These are phyloP conservation scores for Eucalyptus tenuipes DNA, from an alignment of 345 rosid species.

Conservation along the genomic window DNA sequence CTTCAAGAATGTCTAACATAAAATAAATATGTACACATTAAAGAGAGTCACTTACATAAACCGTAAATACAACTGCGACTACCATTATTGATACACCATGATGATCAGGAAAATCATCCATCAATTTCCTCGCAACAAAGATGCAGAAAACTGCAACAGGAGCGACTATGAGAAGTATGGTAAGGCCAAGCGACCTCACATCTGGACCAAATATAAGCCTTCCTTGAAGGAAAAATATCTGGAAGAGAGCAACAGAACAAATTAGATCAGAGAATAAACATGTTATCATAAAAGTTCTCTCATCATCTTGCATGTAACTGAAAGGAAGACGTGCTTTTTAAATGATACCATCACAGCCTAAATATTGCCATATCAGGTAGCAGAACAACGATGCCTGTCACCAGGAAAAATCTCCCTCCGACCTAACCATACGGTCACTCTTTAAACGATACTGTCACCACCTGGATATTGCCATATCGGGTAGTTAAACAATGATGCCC, in stretches of 20 bases:
- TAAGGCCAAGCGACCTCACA: conserved; percentile 77
- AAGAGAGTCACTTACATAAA: conserved; percentile 41
- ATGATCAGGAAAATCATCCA: conserved; percentile 62
- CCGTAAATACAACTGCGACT: conserved; percentile 48
- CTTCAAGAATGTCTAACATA: not conserved
- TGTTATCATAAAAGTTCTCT: not conserved
- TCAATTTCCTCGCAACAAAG: conserved; percentile 79
- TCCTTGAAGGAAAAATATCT: conserved; percentile 86
- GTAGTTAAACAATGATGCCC: not conserved
- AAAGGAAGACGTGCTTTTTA: not conserved
- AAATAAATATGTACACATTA: not conserved
- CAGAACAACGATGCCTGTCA: not conserved
- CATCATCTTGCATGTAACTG: not conserved
- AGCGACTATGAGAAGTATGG: conserved; percentile 72
- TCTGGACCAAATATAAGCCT: conserved; percentile 98
- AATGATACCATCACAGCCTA: not conserved
- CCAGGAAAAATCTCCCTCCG: not conserved
- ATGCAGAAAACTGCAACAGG: conserved; percentile 72
- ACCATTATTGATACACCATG: conserved; percentile 65
- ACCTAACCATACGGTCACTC: not conserved
- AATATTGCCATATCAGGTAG: not conserved
- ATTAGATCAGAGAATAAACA: not conserved
- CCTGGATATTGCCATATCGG: not conserved
- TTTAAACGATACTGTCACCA: not conserved
- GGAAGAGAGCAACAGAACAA: conserved; percentile 7